These are phyloP conservation scores for Volvariella surrecta DNA, from an alignment of 1,284 basidiomycete species.

Conservation along the genomic window DNA sequence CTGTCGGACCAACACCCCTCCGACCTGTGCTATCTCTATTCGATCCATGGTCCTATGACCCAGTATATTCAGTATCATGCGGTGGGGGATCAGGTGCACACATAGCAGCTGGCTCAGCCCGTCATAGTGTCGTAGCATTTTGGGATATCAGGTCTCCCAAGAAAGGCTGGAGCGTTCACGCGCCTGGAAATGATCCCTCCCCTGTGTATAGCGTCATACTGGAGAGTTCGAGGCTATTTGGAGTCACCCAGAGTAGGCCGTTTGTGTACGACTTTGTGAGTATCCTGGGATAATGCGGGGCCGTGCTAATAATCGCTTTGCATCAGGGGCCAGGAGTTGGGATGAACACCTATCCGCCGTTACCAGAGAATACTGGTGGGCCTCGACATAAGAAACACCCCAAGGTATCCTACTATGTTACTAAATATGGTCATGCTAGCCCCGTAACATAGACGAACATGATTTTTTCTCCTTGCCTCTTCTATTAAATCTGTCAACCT, in stretches of 20 bases:
- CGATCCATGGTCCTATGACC: constrained; percentile 61
- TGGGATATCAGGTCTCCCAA: constrained; percentile 62
- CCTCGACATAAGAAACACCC: constrained; percentile 32
- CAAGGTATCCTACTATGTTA: constrained; percentile 38
- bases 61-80: constrained; percentile 63
- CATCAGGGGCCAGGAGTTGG: constrained; percentile 44
- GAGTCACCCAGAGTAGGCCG: constrained; percentile 61
- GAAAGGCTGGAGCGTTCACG: constrained; percentile 65
- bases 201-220: constrained; percentile 65
- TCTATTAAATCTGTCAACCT: too few relatives aligned
- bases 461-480: too few relatives aligned
- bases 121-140: constrained; percentile 66
- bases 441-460: too few relatives aligned
- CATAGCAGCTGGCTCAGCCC: constrained; percentile 63
- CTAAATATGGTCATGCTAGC: constrained; percentile 27
- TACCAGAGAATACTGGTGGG: constrained; percentile 30
- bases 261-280: constrained; percentile 71
- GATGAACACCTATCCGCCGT: constrained; percentile 45
- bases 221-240: constrained; percentile 68
- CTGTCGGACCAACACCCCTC: constrained; percentile 22
- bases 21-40: constrained; percentile 47
- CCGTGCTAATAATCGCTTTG: constrained; percentile 5
- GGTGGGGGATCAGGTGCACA: constrained; percentile 59
- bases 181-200: constrained; percentile 64
- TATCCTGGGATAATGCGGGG: too few relatives aligned